phyloP scores from a whole-genome alignment of 192 early-diverging fungal species.

The Backusella liffmaniae region DNA sequence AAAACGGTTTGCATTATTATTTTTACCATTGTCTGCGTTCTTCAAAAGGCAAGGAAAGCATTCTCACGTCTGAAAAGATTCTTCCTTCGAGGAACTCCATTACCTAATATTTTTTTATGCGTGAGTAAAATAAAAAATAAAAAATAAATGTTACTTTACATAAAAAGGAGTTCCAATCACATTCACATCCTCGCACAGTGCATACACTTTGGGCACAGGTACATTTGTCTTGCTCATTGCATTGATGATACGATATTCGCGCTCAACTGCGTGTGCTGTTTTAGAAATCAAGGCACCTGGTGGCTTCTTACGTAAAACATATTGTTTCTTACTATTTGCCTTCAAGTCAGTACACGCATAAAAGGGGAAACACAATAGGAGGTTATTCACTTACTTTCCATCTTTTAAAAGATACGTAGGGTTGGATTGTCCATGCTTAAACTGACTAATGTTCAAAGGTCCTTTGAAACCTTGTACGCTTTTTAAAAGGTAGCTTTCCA shows the following conservation, averaged over 20 bases:
- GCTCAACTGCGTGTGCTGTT: constrained; percentile 91
- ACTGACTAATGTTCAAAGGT: constrained; percentile 78
- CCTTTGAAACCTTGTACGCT: constrained; percentile 50
- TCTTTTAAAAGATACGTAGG: constrained; percentile 89
- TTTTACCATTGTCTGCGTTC: constrained; percentile 56
- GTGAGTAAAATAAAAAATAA: not conserved
- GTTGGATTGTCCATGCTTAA: constrained; percentile 91
- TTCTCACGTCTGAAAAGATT: constrained; percentile 69
- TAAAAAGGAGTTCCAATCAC: constrained; percentile 94
- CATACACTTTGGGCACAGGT: constrained; percentile 85
- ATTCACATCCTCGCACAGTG: constrained; percentile 80
- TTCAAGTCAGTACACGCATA: not conserved
- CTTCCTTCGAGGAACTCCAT: constrained; percentile 96
- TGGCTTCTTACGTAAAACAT: constrained; percentile 93
- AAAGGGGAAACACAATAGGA: not conserved
- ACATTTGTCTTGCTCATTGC: constrained; percentile 75
- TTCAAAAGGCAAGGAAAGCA: constrained; percentile 51
- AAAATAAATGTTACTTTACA: constrained; percentile 36
- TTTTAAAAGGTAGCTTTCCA: constrained; percentile 59
- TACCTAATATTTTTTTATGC: constrained; percentile 41
- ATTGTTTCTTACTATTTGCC: constrained; percentile 52
- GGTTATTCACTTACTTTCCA: constrained; percentile 44
- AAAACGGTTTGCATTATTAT: not conserved
- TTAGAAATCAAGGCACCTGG: constrained; percentile 80
- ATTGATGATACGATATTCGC: constrained; percentile 81